Conservation (phyloP, 2,329 filamentous ascomycete genomes). For the Aspergillus sp. region DNA sequence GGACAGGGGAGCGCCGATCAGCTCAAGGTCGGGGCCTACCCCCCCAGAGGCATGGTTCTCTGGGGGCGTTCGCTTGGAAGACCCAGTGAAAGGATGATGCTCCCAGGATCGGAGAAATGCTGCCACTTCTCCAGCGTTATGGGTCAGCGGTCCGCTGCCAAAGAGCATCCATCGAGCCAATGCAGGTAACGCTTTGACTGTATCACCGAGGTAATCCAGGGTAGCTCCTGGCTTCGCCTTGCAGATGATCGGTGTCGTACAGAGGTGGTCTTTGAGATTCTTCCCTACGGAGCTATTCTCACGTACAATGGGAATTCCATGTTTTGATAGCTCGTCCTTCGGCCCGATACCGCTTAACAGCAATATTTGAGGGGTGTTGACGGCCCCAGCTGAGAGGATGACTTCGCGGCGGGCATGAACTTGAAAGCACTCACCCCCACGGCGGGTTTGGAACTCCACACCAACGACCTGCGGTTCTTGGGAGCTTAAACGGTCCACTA, state of each 20-base stretch:
- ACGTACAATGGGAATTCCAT: conserved; percentile 27
- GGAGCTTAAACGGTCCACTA: conserved; percentile 16
- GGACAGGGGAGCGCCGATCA: conserved; percentile 13
- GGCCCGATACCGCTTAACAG: conserved; percentile 35
- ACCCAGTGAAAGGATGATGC: conserved; percentile 9
- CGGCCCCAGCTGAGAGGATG: conserved; percentile 28
- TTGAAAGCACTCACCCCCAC: conserved; percentile 8
- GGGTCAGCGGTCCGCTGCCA: conserved; percentile 14
- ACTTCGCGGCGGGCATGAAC: conserved; percentile 23
- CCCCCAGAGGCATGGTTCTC: conserved; percentile 10
- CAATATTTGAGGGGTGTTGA: conserved; percentile 31
- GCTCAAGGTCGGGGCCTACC: conserved; percentile 12
- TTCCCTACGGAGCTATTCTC: conserved; percentile 15
- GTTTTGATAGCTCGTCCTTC: conserved; percentile 21
- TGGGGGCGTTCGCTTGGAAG: conserved; percentile 1
- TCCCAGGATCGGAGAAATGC: conserved; percentile 16
- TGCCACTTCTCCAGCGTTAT: conserved; percentile 16
- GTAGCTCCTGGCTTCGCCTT: conserved; percentile 15
- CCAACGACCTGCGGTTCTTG: conserved; percentile 8
- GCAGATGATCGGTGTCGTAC: conserved; percentile 13
- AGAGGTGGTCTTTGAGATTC: conserved; percentile 18
- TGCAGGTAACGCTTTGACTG: conserved; percentile 13
- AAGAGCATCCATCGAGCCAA: conserved; percentile 14
- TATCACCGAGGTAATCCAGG: conserved; percentile 14
- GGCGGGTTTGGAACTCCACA: conserved; percentile 12